Conservation (phyloP, 2,329 filamentous ascomycete genomes). For the Monosporascus cannonballus region DNA sequence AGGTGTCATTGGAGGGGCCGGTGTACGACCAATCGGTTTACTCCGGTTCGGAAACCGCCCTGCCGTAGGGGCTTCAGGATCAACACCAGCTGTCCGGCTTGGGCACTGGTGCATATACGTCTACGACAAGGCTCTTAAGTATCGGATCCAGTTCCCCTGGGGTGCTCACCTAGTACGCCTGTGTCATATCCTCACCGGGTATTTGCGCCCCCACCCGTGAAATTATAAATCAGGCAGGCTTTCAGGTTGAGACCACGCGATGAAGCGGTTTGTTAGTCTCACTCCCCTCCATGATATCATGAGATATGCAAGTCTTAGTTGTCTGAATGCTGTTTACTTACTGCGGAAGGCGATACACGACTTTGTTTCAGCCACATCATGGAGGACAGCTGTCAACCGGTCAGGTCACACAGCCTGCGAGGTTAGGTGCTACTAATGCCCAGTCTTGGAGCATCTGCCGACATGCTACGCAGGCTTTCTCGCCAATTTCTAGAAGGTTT, state of each 20-base stretch:
- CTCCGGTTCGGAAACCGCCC: background rate
- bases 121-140: background rate
- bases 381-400: conserved; percentile 9
- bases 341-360: conserved; percentile 10
- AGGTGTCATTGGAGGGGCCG: background rate
- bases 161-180: background rate
- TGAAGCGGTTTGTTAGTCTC: conserved; percentile 13
- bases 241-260: conserved; percentile 4
- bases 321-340: conserved; percentile 9
- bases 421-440: conserved; percentile 3
- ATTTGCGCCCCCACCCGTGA: background rate
- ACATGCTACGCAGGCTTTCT: conserved; percentile 9
- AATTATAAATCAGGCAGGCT: conserved; percentile 10
- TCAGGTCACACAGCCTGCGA: conserved; percentile 12
- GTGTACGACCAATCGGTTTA: background rate
- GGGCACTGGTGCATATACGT: background rate
- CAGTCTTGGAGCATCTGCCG: conserved; percentile 17
- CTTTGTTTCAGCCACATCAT: conserved; percentile 19
- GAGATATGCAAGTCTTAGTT: conserved; percentile 12
- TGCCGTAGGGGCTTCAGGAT: background rate
- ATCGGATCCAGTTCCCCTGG: background rate
- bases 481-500: background rate
- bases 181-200: background rate
- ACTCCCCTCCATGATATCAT: conserved; percentile 19
- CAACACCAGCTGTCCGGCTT: background rate